phyloP scores from a whole-genome alignment of 345 rosid genomes.

The Chamaenerion angustifolium region DNA sequence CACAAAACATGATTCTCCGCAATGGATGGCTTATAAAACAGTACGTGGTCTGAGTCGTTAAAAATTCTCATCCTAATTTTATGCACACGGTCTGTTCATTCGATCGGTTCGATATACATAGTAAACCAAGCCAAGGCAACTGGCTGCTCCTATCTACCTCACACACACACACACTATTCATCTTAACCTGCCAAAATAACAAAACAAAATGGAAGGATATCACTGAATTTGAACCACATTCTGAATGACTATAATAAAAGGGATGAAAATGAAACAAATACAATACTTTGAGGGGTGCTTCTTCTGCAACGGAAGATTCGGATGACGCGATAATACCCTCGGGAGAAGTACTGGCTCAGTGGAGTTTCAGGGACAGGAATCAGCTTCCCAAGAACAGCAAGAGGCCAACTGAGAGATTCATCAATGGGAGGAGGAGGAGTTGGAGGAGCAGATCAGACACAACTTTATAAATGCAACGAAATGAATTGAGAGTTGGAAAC shows the following conservation, averaged over 20 bases:
- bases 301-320: not conserved
- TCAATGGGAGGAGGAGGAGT: not conserved
- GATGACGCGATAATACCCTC: not conserved
- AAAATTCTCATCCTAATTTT: too few relatives aligned
- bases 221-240: not conserved
- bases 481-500: not conserved
- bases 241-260: too few relatives aligned
- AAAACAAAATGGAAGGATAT: too few relatives aligned
- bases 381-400: conserved; percentile 57
- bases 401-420: conserved; percentile 72
- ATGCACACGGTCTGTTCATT: too few relatives aligned
- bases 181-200: too few relatives aligned
- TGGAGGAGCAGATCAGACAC: not conserved
- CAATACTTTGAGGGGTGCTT: conserved; percentile 9
- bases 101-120: too few relatives aligned
- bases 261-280: not conserved
- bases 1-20: too few relatives aligned
- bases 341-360: conserved; percentile 9
- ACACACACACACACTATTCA: too few relatives aligned
- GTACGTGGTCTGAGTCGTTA: too few relatives aligned
- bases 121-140: too few relatives aligned
- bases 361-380: conserved; percentile 69
- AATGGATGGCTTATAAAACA: too few relatives aligned
- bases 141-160: too few relatives aligned
- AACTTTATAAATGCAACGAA: not conserved